Evolutionary conservation across 2,329 filamentous ascomycete species (phyloP), one percentile per base, ranked within the genome.

Genomic region (Cladosporium sp.): DNA sequence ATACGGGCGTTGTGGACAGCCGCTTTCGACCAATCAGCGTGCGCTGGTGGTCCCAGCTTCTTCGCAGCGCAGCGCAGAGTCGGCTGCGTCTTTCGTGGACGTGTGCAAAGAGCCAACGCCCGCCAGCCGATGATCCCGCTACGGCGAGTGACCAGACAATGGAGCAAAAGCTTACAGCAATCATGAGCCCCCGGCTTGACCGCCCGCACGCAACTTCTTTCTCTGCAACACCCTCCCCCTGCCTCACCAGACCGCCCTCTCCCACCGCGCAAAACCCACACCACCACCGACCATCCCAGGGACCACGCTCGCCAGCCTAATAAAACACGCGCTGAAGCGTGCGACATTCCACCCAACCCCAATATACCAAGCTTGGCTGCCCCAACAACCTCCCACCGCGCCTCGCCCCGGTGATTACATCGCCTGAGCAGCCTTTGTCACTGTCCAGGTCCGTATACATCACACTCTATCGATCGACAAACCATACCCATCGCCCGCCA

Each of bases 261-360:
- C 34, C 36, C 36, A 34, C 24, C 50, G 48, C 48, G 13, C 34
- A 53, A 13, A 8, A 53, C 37, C 50, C 28, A 9, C 37, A 25
- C 20, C 50, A 42, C 28, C 50, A 34, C 50, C 50, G 36, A 28
- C n/a, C 37, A 22, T 20, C 19, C 48, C 48, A 12, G 35, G 48
- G n/a, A 39, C 50, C n/a, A n/a, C n/a, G n/a, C n/a, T n/a, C n/a
- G n/a, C n/a, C 50, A 34, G 36, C 50, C 37, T 53, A 28, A 53
- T 15, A 42, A 19, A 37, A 37, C 36, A 17, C 50, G 50, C 50
- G 24, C 44, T 40, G 6, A 22, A 53, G 48, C 48, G 20, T 51
- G 48, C 35, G 48, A 53, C 50, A 53, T 42, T 53, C 50, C 50
- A 53, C 36, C 36, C 36, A 37, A 51, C 48, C 48, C 50, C 50